Conservation (phyloP, 2,329 filamentous ascomycete species). For the Epichloe uncinata region DNA sequence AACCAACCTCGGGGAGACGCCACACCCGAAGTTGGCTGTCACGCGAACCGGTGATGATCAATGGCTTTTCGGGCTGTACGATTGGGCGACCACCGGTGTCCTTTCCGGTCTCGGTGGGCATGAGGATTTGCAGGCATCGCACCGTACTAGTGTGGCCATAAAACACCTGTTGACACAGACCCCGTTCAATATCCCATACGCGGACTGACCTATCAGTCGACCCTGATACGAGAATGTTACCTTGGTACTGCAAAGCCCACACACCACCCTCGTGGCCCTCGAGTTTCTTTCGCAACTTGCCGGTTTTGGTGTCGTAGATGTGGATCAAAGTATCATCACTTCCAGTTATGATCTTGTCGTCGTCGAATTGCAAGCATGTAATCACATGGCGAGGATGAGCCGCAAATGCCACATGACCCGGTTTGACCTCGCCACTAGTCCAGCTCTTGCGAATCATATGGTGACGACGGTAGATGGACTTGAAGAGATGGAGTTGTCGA, state of each 20-base stretch:
- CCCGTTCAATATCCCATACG: constrained; percentile 97
- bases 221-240: constrained; percentile 87
- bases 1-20: constrained; percentile 74
- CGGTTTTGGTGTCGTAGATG: constrained; percentile 94
- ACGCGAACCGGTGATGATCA: constrained; percentile 94
- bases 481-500: constrained; percentile 81
- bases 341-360: constrained; percentile 94
- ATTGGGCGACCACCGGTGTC: constrained; percentile 58
- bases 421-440: constrained; percentile 76
- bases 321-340: constrained; percentile 97
- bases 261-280: constrained; percentile 94
- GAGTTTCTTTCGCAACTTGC: constrained; percentile 67
- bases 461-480: constrained; percentile 88
- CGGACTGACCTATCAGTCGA: constrained; percentile 95
- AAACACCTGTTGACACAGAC: constrained; percentile 86
- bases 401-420: constrained; percentile 87
- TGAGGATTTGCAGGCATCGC: constrained; percentile 84
- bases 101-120: constrained; percentile 67
- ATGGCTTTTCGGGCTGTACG: constrained; percentile 84
- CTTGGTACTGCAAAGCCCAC: constrained; percentile 94
- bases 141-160: constrained; percentile 97
- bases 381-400: constrained; percentile 94
- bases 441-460: constrained; percentile 82
- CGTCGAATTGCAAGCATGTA: constrained; percentile 93
- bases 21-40: constrained; percentile 91